phyloP scores from a whole-genome alignment of 2,329 filamentous ascomycete genomes.

The Orbilia javanica region DNA sequence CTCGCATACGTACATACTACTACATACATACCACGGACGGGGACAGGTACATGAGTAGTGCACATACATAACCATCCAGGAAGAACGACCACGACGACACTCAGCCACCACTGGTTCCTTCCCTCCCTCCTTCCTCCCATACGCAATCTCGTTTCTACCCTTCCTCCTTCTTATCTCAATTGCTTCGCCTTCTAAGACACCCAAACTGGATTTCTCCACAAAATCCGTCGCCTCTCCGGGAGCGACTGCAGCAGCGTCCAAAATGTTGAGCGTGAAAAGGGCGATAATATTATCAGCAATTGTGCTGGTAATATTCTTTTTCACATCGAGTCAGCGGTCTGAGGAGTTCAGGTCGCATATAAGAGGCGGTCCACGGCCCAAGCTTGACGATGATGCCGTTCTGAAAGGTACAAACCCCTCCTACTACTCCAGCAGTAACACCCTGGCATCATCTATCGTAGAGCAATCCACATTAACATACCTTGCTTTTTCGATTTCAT shows the following conservation, averaged over 20 bases:
- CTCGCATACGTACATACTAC: neutral
- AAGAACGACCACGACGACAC: neutral
- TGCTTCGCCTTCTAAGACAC: neutral
- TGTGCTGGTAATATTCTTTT: constrained; percentile 53
- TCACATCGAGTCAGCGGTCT: constrained; percentile 42
- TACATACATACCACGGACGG: neutral
- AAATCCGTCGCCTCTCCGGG: constrained; percentile 41
- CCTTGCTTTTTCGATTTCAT: neutral
- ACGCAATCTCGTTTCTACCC: neutral
- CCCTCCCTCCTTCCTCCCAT: neutral
- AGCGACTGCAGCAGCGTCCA: constrained; percentile 29
- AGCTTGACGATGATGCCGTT: constrained; percentile 26
- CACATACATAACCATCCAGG: neutral
- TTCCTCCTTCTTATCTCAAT: neutral
- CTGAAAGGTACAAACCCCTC: neutral
- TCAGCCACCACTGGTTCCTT: neutral
- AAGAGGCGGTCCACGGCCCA: constrained; percentile 46
- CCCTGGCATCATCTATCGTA: no score
- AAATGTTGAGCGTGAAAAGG: constrained; percentile 53
- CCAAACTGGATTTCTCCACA: constrained; percentile 56
- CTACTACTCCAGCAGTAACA: no score
- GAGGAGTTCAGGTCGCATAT: constrained; percentile 35
- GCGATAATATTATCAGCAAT: constrained; percentile 53
- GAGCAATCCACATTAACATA: neutral
- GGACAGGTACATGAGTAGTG: no score